Conservation (phyloP, 129 eudicot species). For the Logfia minima region DNA sequence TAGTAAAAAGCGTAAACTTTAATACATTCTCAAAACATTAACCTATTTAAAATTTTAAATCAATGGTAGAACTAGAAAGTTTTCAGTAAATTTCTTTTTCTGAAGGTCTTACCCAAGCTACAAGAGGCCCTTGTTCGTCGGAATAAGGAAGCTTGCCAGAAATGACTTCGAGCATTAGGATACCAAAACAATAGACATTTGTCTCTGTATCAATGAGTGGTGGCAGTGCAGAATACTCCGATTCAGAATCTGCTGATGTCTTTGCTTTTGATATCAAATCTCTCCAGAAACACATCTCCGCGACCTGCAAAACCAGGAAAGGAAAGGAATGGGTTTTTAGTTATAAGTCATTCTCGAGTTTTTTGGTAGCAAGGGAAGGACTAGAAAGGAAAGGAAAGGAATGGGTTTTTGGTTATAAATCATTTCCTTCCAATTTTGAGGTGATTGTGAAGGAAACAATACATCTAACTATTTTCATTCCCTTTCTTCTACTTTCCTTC, state of each 20-base stretch:
- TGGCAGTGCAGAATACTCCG: constrained; percentile 50
- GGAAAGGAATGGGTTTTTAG: no score
- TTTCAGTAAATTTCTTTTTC: not conserved
- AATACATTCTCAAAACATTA: no score
- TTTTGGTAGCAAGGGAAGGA: no score
- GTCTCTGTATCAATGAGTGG: constrained; percentile 53
- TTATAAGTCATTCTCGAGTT: no score
- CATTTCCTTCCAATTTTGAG: no score
- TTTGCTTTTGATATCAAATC: constrained; percentile 48
- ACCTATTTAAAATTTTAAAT: not conserved
- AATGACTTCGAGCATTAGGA: constrained; percentile 72
- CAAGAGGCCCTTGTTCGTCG: constrained; percentile 47
- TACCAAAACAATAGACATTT: constrained; percentile 69
- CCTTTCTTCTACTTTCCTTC: no score
- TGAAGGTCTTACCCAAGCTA: constrained; percentile 54
- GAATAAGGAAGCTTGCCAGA: constrained; percentile 73
- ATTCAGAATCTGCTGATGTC: constrained; percentile 40
- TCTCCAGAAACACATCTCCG: constrained; percentile 59
- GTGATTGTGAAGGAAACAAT: no score
- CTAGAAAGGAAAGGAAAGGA: no score
- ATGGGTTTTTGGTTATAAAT: no score
- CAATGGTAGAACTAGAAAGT: not conserved
- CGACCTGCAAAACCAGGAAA: constrained; percentile 54
- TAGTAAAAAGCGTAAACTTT: no score
- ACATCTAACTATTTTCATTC: no score